Percentiles rank a stretch among this genome's conserved stretches.
Evolutionary conservation across 169 alveolate species (phyloP).

Genomic region (Cryptosporidium xiaoi): DNA sequence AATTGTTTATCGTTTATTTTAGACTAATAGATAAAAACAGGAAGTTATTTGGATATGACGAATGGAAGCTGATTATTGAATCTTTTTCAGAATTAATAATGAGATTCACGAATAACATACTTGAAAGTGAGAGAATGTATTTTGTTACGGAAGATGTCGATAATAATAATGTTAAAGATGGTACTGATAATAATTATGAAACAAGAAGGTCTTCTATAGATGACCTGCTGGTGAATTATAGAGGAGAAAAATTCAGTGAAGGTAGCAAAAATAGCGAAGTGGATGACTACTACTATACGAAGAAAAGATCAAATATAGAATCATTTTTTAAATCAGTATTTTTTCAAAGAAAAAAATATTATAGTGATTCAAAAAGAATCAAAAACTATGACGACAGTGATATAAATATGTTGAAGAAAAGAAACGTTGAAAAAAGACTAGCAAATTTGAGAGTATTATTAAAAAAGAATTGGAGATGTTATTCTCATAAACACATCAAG

Average conservation of each 20-base stretch:
- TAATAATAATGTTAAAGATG: too few relatives aligned
- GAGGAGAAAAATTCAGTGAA: background rate
- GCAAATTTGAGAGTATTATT: conserved; percentile 4
- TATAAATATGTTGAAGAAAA: background rate
- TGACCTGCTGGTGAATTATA: conserved; percentile 18
- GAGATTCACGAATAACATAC: conserved; percentile 32
- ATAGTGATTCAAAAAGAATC: conserved; percentile 3
- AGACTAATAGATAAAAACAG: conserved; percentile 11
- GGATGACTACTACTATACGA: background rate
- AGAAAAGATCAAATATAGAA: conserved; percentile 12
- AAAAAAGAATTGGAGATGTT: conserved; percentile 48
- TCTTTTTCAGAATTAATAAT: conserved; percentile 1
- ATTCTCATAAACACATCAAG: conserved; percentile 56
- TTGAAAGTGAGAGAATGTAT: background rate
- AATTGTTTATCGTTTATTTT: background rate
- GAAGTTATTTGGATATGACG: conserved; percentile 5
- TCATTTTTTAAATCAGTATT: conserved; percentile 26
- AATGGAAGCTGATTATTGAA: conserved; percentile 29
- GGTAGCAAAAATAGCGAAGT: background rate
- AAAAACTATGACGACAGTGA: conserved; percentile 25
- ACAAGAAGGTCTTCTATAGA: conserved; percentile 31
- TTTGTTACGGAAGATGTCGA: background rate
- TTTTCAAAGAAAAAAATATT: conserved; percentile 28
- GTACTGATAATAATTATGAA: background rate
- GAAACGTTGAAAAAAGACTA: conserved; percentile 4